Percentiles rank a stretch among this genome's conserved stretches.
Conservation (phyloP, 2,329 filamentous ascomycete genomes). For the Trichoderma gracile region DNA sequence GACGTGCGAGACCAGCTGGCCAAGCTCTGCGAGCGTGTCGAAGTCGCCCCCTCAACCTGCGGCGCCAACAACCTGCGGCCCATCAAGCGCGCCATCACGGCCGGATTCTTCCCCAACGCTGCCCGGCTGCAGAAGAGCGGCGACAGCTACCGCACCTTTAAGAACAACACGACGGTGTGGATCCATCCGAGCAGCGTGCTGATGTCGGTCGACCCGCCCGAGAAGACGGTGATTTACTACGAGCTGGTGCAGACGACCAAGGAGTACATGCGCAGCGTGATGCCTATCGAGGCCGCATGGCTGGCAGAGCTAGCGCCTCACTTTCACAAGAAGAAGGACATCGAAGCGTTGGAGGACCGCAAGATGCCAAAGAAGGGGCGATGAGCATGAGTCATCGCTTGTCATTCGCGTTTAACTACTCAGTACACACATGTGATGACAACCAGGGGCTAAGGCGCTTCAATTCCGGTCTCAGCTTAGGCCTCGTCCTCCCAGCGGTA, state of each 20-base stretch:
- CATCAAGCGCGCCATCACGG: constrained; percentile 83
- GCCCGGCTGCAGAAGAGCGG: constrained; percentile 80
- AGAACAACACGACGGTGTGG: constrained; percentile 84
- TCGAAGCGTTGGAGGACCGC: constrained; percentile 79
- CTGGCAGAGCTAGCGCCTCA: constrained; percentile 88
- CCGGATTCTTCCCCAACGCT: constrained; percentile 93
- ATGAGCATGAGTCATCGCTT: constrained; percentile 6
- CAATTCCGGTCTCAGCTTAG: neutral
- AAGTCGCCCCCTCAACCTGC: constrained; percentile 70
- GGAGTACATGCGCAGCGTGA: constrained; percentile 88
- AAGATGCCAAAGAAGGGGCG: constrained; percentile 51
- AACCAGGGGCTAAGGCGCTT: neutral
- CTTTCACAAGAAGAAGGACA: constrained; percentile 88
- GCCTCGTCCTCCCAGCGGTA: constrained; percentile 40
- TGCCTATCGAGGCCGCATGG: constrained; percentile 85
- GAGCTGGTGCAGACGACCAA: constrained; percentile 80
- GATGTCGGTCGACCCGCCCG: constrained; percentile 72
- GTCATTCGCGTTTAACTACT: neutral
- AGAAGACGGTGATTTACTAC: constrained; percentile 84
- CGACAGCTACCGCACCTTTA: constrained; percentile 86
- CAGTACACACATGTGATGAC: neutral
- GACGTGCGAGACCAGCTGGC: constrained; percentile 91
- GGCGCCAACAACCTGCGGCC: constrained; percentile 70
- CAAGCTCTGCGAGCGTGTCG: constrained; percentile 90
- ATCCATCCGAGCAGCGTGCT: constrained; percentile 87